phyloP scores from a whole-genome alignment of 805 yeast genomes.

The Candida loeiensis region DNA sequence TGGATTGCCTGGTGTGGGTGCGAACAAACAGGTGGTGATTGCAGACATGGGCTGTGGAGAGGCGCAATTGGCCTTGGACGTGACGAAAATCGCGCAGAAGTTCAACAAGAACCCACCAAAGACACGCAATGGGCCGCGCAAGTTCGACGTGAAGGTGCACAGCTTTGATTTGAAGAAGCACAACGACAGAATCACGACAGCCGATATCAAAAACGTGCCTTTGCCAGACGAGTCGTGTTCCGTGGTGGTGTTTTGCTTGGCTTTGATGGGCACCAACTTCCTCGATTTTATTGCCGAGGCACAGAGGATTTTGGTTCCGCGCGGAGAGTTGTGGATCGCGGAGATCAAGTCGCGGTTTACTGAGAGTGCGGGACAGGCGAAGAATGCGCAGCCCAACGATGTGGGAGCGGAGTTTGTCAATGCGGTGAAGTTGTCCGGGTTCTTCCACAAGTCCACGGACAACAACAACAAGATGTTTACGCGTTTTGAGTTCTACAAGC shows the following conservation, averaged over 20 bases:
- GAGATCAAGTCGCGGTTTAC: conserved; percentile 91
- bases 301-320: conserved; percentile 75
- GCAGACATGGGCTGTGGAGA: conserved; percentile 99
- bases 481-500: conserved; percentile 90
- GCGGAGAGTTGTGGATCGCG: conserved; percentile 96
- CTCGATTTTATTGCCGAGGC: conserved; percentile 91
- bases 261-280: conserved; percentile 96
- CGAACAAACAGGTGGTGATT: conserved; percentile 57
- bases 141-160: conserved; percentile 61
- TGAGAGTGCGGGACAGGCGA: conserved; percentile 41
- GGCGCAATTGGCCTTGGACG: conserved; percentile 76
- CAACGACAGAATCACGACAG: conserved; percentile 92
- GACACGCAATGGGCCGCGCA: conserved; percentile 21
- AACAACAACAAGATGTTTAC: conserved; percentile 89
- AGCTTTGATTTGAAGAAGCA: conserved; percentile 88
- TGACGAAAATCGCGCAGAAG: conserved; percentile 46
- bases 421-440: conserved; percentile 72
- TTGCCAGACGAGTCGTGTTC: conserved; percentile 73
- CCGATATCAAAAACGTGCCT: conserved; percentile 91
- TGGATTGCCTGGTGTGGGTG: conserved; percentile 72
- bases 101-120: conserved; percentile 25
- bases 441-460: conserved; percentile 85
- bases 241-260: conserved; percentile 88
- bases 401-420: conserved; percentile 76
- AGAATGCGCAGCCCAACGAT: conserved; percentile 33